Base-by-base conservation (phyloP, 495 filamentous ascomycete species). In the Aspergillus haitiensis region DNA sequence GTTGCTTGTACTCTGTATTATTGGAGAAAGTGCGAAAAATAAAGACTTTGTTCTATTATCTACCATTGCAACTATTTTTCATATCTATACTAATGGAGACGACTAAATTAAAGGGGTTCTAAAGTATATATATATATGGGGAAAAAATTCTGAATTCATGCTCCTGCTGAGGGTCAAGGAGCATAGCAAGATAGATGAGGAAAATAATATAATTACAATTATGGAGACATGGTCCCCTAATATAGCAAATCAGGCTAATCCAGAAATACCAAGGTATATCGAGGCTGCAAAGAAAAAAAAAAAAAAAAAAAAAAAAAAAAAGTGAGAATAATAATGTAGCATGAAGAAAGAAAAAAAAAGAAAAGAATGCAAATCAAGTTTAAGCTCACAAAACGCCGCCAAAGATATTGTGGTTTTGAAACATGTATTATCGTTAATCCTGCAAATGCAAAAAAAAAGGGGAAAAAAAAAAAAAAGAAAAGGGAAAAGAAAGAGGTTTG, bases 351-450 rank as follows among this genome's bases (percentile, higher is more conserved):
- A 52, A 57, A 47, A 32, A 34, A 27, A 48, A 21, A 47, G 18
- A 48, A 55, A 56, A 60, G 52, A 10, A 44, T 21, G 39, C 32
- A 65, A 48, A 52, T 32, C 47, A 57, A 55, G 13, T 40, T 40
- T 47, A 65, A 52, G 47, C 61, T 64, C 63, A 46, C 18, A 10
- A 36, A 67, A 68, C 64, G 62, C 64, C 68, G 50, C 64, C 65
- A 44, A 59, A 59, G 64, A 64, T 13, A 8, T 42, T 36, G 44
- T 65, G 63, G 67, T 62, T 67, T 67, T 48, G 69, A 62, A 67
- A 65, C 63, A 68, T 69, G 64, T 56, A 72, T 66, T 64, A 68
- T 72, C 68, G 62, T 63, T 32, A 65, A 54, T 55, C 55, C 55
- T 58, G 56, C 52, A 56, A 55, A 68, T 68, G 63, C 49, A 48